phyloP scores from a whole-genome alignment of 371 early-diverging fungal species.

The Funneliformis caledonium region DNA sequence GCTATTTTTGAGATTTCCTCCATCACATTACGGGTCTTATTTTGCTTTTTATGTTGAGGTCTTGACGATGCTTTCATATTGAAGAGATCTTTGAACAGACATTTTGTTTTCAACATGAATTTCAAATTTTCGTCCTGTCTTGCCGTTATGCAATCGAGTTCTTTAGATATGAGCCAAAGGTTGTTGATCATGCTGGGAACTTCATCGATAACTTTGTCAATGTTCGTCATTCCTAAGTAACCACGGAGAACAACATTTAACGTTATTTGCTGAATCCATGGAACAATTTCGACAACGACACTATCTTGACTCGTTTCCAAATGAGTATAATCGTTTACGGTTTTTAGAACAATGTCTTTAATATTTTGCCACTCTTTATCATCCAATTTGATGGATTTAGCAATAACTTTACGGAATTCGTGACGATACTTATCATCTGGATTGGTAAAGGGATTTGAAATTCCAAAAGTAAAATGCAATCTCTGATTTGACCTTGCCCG shows the following conservation, averaged over 20 bases:
- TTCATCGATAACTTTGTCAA: background rate
- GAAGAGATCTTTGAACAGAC: background rate
- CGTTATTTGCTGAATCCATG: conserved; percentile 12
- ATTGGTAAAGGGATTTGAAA: conserved; percentile 26
- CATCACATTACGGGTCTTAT: background rate
- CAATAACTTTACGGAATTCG: background rate
- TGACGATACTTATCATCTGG: background rate
- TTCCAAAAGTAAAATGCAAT: background rate
- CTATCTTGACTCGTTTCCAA: background rate
- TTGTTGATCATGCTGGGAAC: background rate
- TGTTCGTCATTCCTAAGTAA: background rate
- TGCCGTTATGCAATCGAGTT: background rate
- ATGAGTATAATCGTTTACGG: background rate
- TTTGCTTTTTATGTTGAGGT: background rate
- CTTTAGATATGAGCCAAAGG: conserved; percentile 2
- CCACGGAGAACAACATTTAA: conserved; percentile 2
- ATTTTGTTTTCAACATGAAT: background rate
- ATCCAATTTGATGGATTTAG: background rate
- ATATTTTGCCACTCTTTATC: background rate
- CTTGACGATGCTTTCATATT: background rate
- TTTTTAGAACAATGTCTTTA: background rate
- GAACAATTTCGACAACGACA: background rate
- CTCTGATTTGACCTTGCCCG: conserved; percentile 1
- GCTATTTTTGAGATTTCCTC: conserved; percentile 3
- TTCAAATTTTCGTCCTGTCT: background rate